A percentile compares a stretch with the other conserved stretches of the same genome.
Conservation (phyloP, 2,329 filamentous ascomycete genomes). For the Alternaria tenuissima region DNA sequence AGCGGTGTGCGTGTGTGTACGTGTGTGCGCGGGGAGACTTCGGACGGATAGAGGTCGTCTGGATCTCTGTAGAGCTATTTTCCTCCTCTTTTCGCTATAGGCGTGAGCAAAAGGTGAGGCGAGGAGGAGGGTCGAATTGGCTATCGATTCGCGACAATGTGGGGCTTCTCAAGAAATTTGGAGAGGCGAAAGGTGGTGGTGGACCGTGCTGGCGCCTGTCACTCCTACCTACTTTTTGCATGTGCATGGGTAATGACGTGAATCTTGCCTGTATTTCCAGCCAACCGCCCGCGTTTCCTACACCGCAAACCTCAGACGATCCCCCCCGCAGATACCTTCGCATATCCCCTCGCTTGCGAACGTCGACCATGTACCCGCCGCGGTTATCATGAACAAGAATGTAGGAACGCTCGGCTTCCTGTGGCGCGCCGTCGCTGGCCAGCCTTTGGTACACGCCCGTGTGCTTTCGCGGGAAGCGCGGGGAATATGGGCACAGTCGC, state of each 20-base stretch:
- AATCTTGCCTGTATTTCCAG: conserved; percentile 19
- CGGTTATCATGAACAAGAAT: conserved; percentile 57
- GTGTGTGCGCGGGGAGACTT: not conserved
- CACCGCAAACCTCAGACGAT: conserved; percentile 14
- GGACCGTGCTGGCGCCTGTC: conserved; percentile 16
- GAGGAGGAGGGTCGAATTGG: not conserved
- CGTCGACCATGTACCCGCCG: conserved; percentile 44
- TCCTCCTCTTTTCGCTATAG: not conserved
- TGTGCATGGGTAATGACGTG: conserved; percentile 27
- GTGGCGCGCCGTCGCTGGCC: conserved; percentile 43
- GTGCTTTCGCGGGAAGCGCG: conserved; percentile 25
- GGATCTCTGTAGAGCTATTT: not conserved
- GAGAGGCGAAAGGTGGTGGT: conserved; percentile 22
- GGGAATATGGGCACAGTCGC: conserved; percentile 15
- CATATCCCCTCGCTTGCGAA: conserved; percentile 12
- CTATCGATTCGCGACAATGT: conserved; percentile 10
- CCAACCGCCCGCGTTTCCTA: conserved; percentile 10
- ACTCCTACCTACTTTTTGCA: conserved; percentile 15
- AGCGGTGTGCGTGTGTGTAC: not conserved
- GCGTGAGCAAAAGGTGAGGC: not conserved
- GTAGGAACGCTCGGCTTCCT: conserved; percentile 47
- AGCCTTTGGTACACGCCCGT: conserved; percentile 29
- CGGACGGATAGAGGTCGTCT: not conserved
- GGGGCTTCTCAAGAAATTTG: conserved; percentile 28
- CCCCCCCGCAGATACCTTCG: conserved; percentile 8